Evolutionary conservation across 345 rosid species (phyloP).

Genomic region (Citropsis articulata): DNA sequence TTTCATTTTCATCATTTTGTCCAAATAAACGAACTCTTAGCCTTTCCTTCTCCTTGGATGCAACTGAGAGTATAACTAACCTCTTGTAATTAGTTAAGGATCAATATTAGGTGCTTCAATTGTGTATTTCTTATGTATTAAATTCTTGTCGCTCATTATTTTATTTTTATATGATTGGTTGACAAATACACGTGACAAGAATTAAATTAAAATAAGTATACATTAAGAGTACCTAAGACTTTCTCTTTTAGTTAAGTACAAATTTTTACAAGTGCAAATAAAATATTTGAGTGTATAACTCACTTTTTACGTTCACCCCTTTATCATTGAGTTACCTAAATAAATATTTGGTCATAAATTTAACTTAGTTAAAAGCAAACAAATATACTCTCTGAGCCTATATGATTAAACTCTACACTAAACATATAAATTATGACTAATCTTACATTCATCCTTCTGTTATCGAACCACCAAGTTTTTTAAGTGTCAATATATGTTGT

Average conservation of each 20-base stretch:
- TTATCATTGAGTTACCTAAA: no score
- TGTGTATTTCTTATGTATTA: not conserved
- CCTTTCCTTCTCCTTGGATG: no score
- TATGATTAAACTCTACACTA: not conserved
- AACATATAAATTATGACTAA: not conserved
- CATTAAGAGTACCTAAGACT: not conserved
- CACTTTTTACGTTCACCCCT: not conserved
- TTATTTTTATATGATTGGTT: no score
- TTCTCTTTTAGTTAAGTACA: no score
- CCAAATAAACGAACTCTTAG: no score
- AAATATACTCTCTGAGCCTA: not conserved
- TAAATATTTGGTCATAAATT: not conserved
- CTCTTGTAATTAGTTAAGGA: no score
- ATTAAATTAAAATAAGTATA: rapidly evolving
- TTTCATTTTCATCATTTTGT: no score
- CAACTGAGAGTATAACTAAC: no score
- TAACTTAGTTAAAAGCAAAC: no score
- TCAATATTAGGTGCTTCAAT: no score
- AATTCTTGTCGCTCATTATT: not conserved
- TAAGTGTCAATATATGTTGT: no score
- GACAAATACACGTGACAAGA: not conserved
- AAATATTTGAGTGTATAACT: not conserved
- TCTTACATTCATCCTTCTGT: not conserved
- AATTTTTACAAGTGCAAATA: no score
- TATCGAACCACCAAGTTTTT: not conserved